Evolutionary conservation across 768 basidiomycete genomes (phyloP), one percentile per base, ranked within the genome.

Genomic region (Leccinum truebloodii): DNA sequence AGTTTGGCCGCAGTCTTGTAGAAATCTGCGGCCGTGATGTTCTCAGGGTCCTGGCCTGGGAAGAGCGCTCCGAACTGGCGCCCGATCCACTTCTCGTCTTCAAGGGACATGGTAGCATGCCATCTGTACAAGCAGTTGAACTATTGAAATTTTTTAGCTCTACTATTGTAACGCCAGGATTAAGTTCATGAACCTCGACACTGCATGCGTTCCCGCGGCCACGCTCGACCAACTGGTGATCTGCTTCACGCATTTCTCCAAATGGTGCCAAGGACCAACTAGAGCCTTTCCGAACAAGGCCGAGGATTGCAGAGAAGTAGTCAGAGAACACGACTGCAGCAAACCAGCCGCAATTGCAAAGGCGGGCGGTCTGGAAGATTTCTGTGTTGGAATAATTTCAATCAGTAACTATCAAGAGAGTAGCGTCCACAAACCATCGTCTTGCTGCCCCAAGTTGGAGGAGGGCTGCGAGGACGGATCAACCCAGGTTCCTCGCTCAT

Each of bases 121-220:
- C 92, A 85, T 20, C 89, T 83, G 73, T 94, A 94, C 58, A 94
- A 75, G 66, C 88, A 89, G 66, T 94, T 94, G 78, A 94, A 94
- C 88, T 90, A 41, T 20, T 10, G 3, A 52, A 50, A 48, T 3
- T 4, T 6, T 46, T 68, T 12, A 69, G 28, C 44, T 28, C 16
- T 32, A 12, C 12, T 8, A 2, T 41, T 41, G 5, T 28, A 39
- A 44, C n/a, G 9, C 41, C 1, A 2, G 41, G 46, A 32, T 28
- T 6, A 55, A 44, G 44, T 51, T 22, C 41, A 69, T 75, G 39
- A 62, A 89, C 89, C 80, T 94, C 92, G 32, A 92, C 88, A 73
- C 90, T 92, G 73, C 87, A 88, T 14, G 84, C 83, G 68, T 94
- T 94, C 3, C 92, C 92, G 53, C 85, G 84, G 5, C 92, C 92